A percentile compares a stretch with the other conserved stretches of the same genome.
Evolutionary conservation across 2,329 filamentous ascomycete genomes (phyloP).

Genomic region (Fusarium nodosum): DNA sequence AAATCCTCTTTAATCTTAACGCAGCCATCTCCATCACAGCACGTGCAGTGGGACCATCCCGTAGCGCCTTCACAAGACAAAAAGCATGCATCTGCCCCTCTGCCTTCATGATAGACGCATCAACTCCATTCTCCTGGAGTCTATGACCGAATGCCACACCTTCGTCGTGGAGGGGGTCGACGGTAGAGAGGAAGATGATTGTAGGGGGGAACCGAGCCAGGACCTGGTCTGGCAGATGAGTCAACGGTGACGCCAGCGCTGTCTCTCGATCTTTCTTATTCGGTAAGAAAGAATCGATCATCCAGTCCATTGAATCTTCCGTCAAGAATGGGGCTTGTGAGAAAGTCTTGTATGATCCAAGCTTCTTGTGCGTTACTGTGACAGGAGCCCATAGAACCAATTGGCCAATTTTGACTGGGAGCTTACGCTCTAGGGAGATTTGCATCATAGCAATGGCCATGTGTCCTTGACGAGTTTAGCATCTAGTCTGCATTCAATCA

Average conservation of each 20-base stretch:
- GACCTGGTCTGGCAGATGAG: background rate
- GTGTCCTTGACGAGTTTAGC: background rate
- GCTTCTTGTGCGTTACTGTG: background rate
- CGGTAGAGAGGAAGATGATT: background rate
- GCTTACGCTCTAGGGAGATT: background rate
- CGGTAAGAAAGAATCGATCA: background rate
- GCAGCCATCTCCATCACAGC: background rate
- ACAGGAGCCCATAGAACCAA: conserved; percentile 1
- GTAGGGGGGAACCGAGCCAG: conserved; percentile 3
- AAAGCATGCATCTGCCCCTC: conserved; percentile 10
- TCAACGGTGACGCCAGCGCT: background rate
- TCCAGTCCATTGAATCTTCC: background rate
- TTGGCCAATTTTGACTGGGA: background rate
- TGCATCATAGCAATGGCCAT: conserved; percentile 7
- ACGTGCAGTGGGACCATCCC: background rate
- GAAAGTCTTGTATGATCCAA: background rate
- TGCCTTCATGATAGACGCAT: background rate
- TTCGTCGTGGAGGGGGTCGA: conserved; percentile 1
- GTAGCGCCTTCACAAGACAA: background rate
- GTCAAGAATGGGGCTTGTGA: background rate
- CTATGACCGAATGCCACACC: background rate
- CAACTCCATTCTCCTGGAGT: background rate
- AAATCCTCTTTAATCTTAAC: background rate
- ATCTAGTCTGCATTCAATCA: background rate
- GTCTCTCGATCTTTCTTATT: background rate